Percentiles rank a stretch among this genome's conserved stretches.
Conservation (phyloP, 2,329 filamentous ascomycete genomes). For the Epichloe sp. region DNA sequence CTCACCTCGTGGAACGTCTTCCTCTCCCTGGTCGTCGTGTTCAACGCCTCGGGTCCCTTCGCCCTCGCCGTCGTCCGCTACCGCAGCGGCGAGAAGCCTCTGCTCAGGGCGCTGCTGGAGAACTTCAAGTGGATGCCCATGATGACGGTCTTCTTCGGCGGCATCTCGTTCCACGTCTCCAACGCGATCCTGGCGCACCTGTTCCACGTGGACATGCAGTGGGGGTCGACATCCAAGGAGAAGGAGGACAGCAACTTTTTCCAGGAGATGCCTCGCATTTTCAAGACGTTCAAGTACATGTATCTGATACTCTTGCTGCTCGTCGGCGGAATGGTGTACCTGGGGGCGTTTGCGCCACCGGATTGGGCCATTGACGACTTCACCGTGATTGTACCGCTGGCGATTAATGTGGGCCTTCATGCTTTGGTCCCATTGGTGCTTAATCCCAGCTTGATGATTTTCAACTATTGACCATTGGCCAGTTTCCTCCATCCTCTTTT, state of each 20-base stretch:
- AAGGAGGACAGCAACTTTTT: slow-evolving; percentile 43
- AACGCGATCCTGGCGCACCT: slow-evolving; percentile 29
- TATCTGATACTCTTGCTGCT: slow-evolving; percentile 35
- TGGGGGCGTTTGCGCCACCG: slow-evolving; percentile 31
- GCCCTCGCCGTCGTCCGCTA: slow-evolving; percentile 50
- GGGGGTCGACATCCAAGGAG: slow-evolving; percentile 47
- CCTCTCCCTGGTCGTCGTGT: slow-evolving; percentile 50
- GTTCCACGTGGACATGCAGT: slow-evolving; percentile 30
- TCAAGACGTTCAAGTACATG: slow-evolving; percentile 39
- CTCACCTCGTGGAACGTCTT: slow-evolving; percentile 53
- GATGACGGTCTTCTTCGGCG: slow-evolving; percentile 31
- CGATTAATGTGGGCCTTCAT: slow-evolving; percentile 20
- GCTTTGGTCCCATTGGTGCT: slow-evolving; percentile 45
- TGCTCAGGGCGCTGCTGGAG: slow-evolving; percentile 25
- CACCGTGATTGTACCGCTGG: slow-evolving; percentile 44
- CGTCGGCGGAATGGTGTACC: slow-evolving; percentile 34
- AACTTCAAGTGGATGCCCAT: slow-evolving; percentile 52
- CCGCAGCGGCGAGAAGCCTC: slow-evolving; percentile 38
- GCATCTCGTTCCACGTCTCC: slow-evolving; percentile 28
- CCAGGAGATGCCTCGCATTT: slow-evolving; percentile 39
- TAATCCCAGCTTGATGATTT: slow-evolving; percentile 48
- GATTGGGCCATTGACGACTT: slow-evolving; percentile 47
- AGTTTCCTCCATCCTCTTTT: neutral
- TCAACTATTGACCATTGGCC: slow-evolving; percentile 9
- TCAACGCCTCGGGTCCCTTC: slow-evolving; percentile 48